Evolutionary conservation across 1,284 basidiomycete species (phyloP), one percentile per base, ranked within the genome.

Genomic region (Coniferiporia weirii): DNA sequence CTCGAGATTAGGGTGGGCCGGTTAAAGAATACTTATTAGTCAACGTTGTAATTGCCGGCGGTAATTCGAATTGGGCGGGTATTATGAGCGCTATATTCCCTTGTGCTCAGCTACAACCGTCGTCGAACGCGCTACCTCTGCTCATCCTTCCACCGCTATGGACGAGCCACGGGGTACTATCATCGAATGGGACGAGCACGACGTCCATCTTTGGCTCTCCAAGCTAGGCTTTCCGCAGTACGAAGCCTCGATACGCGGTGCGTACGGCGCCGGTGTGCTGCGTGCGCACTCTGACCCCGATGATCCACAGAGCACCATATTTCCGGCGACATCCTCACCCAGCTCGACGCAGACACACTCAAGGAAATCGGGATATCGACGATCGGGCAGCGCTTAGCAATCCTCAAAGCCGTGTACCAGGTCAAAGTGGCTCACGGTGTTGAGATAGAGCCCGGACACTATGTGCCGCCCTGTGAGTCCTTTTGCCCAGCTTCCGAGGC

Each of bases 331-430:
- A 85, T 93, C 1, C 79, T 98, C 15, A 84, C 88, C 62, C 78
- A 90, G 66, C 79, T 97, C 47, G 90, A 94, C 71, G 81, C 85
- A 51, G 90, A 94, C 47, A 74, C 83, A 2, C 81, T 98, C 64
- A 92, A 91, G 72, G 87, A 91, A 57, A 76, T 97, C 60, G 95
- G 95, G 5, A 83, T 98, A 50, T 69, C 82, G 19, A 91, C 88
- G 40, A 83, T 97, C 64, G 94, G 95, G 7, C 93, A 96, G 73
- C 79, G 95, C 51, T 75, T 98, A 20, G 79, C 89, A 36, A 92
- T 98, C 63, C 82, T 98, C 67, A 93, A 93, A 71, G 86, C 89
- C 52, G 85, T 97, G 60, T 97, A 95, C 75, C 84, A 87, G 62
- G 76, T 92, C 65, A 98, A 98, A 73, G 75, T 93, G 54, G 84